Conservation (phyloP, 768 basidiomycete genomes). For the Holtermannia corniformis region DNA sequence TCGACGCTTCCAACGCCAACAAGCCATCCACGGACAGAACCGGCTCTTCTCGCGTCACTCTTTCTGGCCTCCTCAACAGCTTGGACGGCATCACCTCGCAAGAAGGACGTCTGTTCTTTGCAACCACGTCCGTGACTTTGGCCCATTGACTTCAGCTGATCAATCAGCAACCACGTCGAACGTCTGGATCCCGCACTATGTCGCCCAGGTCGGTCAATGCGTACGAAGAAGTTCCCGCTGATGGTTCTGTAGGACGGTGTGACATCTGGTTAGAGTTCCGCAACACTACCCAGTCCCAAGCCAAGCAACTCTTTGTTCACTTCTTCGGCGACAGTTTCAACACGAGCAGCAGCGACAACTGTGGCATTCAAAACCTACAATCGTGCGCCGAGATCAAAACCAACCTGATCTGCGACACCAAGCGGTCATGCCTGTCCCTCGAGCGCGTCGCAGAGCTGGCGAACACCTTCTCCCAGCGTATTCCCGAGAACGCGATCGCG, state of each 20-base stretch:
- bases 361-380: no score
- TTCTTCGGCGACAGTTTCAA: background rate
- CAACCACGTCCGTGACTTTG: no score
- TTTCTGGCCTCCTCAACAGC: background rate
- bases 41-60: background rate
- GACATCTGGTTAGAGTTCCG: constrained; percentile 1
- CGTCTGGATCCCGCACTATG: background rate
- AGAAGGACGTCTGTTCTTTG: background rate
- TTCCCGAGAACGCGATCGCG: constrained; percentile 78
- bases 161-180: background rate
- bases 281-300: background rate
- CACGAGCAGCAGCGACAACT: no score
- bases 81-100: background rate
- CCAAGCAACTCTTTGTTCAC: background rate
- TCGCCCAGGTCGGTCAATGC: background rate
- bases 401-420: no score
- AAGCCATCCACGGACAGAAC: background rate
- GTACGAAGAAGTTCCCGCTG: background rate
- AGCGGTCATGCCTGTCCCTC: no score
- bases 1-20: background rate
- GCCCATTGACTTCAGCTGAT: no score
- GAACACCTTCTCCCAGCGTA: constrained; percentile 13
- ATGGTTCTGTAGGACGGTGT: background rate
- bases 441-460: no score
- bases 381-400: no score